Evolutionary conservation across 1,139 yeast species (phyloP).

Genomic region (Suhomyces wounanorum): DNA sequence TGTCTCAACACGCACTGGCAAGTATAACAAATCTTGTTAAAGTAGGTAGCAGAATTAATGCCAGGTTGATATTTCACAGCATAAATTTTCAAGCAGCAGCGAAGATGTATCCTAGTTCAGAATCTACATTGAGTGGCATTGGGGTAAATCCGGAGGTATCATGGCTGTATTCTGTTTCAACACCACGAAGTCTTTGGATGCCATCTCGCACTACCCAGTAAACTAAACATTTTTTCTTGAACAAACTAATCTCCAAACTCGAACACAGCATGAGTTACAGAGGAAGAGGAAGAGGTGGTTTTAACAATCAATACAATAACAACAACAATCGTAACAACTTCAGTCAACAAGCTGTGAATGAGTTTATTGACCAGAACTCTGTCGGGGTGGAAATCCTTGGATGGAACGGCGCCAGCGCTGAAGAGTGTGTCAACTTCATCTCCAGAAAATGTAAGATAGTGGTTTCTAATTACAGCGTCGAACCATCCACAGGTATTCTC

Average conservation of each 20-base stretch:
- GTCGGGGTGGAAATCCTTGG: conserved; percentile 65
- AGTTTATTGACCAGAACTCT: conserved; percentile 35
- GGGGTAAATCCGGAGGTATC: too few relatives aligned
- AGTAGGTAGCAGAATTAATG: too few relatives aligned
- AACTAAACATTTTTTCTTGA: neutral
- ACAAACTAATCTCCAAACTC: conserved; percentile 1
- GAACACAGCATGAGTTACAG: conserved; percentile 39
- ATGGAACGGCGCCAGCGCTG: conserved; percentile 79
- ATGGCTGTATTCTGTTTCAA: neutral
- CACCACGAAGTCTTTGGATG: neutral
- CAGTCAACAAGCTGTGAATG: conserved; percentile 32
- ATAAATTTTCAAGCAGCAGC: too few relatives aligned
- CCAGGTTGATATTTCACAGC: too few relatives aligned
- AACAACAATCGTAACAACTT: conserved; percentile 16
- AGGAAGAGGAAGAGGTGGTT: conserved; percentile 49
- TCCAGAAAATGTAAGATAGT: conserved; percentile 65
- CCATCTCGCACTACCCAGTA: conserved; percentile 3
- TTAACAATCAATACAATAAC: conserved; percentile 21
- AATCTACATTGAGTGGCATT: too few relatives aligned
- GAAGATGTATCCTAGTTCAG: too few relatives aligned
- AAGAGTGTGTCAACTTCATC: conserved; percentile 68
- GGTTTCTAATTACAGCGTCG: conserved; percentile 50
- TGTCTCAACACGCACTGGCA: too few relatives aligned
- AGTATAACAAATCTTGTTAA: too few relatives aligned
- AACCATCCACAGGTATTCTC: conserved; percentile 47